phyloP scores from a whole-genome alignment of 2,329 filamentous ascomycete species.

The Sporothrix schenckii region DNA sequence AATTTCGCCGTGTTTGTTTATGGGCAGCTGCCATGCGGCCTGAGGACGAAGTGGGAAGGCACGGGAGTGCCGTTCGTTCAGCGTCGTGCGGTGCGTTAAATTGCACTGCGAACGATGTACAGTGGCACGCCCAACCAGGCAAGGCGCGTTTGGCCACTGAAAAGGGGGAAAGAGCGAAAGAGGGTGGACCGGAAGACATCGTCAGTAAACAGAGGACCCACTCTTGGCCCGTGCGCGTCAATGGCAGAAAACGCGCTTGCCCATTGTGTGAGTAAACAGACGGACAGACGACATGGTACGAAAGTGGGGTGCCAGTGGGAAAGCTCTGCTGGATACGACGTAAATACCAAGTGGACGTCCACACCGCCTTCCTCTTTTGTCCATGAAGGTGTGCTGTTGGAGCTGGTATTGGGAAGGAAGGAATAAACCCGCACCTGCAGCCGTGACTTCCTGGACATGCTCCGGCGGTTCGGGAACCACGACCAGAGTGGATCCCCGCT shows the following conservation, averaged over 20 bases:
- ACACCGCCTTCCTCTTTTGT: slow-evolving; percentile 27
- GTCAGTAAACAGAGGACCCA: slow-evolving; percentile 21
- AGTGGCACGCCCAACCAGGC: slow-evolving; percentile 7
- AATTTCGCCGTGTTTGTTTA: slow-evolving; percentile 26
- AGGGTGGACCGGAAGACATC: slow-evolving; percentile 22
- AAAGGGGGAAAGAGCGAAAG: slow-evolving; percentile 18
- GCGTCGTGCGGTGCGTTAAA: neutral
- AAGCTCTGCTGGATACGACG: neutral
- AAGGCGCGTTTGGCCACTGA: slow-evolving; percentile 27
- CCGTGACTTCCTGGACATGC: neutral
- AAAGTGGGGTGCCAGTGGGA: neutral
- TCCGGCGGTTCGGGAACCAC: slow-evolving; percentile 9
- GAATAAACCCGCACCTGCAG: slow-evolving; percentile 21
- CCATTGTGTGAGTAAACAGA: slow-evolving; percentile 31
- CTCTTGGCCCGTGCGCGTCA: slow-evolving; percentile 34
- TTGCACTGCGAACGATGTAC: slow-evolving; percentile 15
- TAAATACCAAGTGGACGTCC: neutral
- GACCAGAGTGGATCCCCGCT: neutral
- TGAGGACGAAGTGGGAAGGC: slow-evolving; percentile 18
- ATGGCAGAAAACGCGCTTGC: slow-evolving; percentile 32
- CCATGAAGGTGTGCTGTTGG: neutral
- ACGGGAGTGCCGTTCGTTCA: slow-evolving; percentile 15
- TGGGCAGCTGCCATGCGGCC: neutral
- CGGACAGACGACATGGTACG: no score
- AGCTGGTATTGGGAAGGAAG: neutral